Evolutionary conservation across 2,329 filamentous ascomycete genomes (phyloP).

Genomic region (Colletotrichum sp.): DNA sequence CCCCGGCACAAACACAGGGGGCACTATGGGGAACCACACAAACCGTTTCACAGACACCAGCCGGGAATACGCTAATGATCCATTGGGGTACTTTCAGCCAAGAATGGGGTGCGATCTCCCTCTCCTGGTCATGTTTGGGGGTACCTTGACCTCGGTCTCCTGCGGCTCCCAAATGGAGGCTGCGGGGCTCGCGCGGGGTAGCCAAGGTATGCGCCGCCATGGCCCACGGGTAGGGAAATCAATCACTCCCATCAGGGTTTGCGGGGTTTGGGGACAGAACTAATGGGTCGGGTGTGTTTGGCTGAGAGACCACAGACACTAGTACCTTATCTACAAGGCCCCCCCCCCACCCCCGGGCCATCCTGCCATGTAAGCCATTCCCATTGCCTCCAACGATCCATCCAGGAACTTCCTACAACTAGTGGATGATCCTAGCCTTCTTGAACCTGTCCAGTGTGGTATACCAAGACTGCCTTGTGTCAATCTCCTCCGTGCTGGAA

Average conservation of each 20-base stretch:
- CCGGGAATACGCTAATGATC: neutral
- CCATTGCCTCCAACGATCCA: neutral
- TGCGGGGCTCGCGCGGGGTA: neutral
- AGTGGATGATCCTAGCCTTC: slow-evolving; percentile 36
- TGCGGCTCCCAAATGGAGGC: neutral
- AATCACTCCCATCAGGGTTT: neutral
- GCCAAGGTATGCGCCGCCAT: neutral
- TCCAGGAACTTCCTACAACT: neutral
- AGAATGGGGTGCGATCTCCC: neutral
- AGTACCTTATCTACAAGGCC: neutral
- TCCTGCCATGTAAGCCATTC: neutral
- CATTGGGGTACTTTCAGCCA: neutral
- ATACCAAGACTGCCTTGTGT: slow-evolving; percentile 33
- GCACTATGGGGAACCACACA: neutral
- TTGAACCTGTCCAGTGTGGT: slow-evolving; percentile 36
- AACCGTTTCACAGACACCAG: neutral
- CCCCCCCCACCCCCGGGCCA: neutral
- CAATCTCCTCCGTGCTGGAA: slow-evolving; percentile 31
- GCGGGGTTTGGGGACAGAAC: neutral
- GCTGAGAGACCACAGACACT: neutral
- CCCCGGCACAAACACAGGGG: neutral
- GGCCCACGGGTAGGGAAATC: neutral
- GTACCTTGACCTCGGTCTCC: neutral
- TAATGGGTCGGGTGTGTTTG: neutral
- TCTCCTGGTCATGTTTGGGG: neutral